Evolutionary conservation across 2,329 filamentous ascomycete species (phyloP).

Genomic region (Botrytis pseudocinerea): DNA sequence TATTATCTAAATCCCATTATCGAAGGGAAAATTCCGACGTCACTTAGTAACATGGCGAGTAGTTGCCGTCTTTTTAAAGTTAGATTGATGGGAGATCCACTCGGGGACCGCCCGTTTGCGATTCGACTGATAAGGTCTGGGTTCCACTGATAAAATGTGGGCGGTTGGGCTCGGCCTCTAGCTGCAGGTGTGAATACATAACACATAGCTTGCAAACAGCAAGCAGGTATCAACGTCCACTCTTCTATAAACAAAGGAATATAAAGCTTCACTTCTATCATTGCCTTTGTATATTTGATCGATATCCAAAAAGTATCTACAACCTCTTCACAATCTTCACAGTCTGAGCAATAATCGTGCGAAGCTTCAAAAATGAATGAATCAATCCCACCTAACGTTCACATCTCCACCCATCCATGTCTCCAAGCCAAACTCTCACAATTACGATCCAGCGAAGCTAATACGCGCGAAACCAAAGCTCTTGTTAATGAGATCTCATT

Average conservation of each 20-base stretch:
- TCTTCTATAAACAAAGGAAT: constrained; percentile 10
- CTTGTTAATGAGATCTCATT: constrained; percentile 84
- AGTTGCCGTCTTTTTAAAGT: constrained; percentile 17
- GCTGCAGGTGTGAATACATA: not conserved
- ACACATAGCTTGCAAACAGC: constrained; percentile 13
- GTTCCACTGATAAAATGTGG: constrained; percentile 18
- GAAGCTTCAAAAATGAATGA: constrained; percentile 32
- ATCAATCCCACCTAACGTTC: constrained; percentile 60
- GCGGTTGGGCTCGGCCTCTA: not conserved
- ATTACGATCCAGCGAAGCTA: constrained; percentile 72
- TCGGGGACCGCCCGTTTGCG: constrained; percentile 13
- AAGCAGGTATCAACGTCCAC: constrained; percentile 9
- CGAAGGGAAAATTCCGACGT: not conserved
- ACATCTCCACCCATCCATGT: constrained; percentile 84
- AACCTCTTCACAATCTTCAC: not conserved
- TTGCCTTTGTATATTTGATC: not conserved
- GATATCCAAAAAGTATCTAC: not conserved
- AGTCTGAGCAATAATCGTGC: not conserved
- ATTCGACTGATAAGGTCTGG: constrained; percentile 17
- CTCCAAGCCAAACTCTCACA: constrained; percentile 86
- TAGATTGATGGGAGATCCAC: not conserved
- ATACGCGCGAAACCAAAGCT: constrained; percentile 72
- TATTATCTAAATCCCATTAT: not conserved
- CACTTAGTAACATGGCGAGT: not conserved
- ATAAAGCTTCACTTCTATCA: not conserved